Conservation (phyloP, 106 monocot genomes). For the Dendrobium huoshanense region DNA sequence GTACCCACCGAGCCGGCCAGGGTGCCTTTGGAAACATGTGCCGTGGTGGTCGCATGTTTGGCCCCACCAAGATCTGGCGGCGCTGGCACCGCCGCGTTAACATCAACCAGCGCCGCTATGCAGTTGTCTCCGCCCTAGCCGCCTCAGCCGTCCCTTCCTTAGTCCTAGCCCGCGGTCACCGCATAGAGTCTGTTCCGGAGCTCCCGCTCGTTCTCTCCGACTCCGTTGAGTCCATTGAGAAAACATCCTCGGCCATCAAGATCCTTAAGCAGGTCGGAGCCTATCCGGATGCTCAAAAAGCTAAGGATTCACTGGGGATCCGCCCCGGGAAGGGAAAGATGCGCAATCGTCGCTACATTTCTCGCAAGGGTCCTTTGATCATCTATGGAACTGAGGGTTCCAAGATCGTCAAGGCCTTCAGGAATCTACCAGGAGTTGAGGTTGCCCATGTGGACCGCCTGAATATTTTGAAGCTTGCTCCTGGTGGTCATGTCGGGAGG, state of each 20-base stretch:
- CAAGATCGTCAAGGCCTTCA: conserved; percentile 77
- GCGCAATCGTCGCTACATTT: conserved; percentile 70
- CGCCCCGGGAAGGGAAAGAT: conserved; percentile 85
- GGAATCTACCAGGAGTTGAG: conserved; percentile 71
- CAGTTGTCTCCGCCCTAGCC: conserved; percentile 47
- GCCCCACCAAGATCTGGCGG: conserved; percentile 84
- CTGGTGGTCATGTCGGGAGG: conserved; percentile 71
- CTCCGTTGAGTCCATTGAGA: conserved; percentile 56
- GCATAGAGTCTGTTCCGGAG: conserved; percentile 54
- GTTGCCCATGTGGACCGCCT: conserved; percentile 63
- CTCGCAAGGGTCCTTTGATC: conserved; percentile 64
- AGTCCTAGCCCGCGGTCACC: conserved; percentile 59
- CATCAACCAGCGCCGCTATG: conserved; percentile 37
- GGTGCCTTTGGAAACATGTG: conserved; percentile 73
- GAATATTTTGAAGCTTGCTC: conserved; percentile 72
- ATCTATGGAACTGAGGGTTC: conserved; percentile 80
- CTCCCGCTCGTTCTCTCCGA: conserved; percentile 65
- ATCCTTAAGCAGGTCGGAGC: conserved; percentile 67
- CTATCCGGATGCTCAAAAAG: conserved; percentile 64
- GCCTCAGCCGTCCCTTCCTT: conserved; percentile 48
- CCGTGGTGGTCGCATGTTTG: conserved; percentile 79
- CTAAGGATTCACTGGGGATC: conserved; percentile 52
- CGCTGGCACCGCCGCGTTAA: conserved; percentile 63
- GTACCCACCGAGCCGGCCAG: conserved; percentile 81
- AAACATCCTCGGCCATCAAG: conserved; percentile 63